These are phyloP conservation scores for Gossypium thurberi DNA, from an alignment of 345 rosid genomes.

Conservation along the genomic window DNA sequence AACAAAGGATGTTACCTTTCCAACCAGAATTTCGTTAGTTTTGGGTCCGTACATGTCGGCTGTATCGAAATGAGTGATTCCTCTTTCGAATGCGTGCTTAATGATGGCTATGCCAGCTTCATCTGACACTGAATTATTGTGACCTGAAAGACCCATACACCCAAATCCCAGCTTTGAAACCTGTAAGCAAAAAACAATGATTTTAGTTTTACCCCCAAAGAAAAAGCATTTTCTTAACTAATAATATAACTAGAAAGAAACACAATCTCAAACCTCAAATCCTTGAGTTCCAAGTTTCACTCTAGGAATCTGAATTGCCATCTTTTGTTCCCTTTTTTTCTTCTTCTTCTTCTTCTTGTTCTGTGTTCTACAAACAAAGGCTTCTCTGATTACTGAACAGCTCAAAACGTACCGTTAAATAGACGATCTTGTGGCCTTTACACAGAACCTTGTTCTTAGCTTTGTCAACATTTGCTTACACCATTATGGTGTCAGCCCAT, in stretches of 20 bases:
- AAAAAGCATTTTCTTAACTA: neutral
- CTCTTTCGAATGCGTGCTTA: neutral
- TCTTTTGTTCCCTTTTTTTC: neutral
- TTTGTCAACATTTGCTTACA: neutral
- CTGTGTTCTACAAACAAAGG: neutral
- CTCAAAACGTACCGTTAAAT: neutral
- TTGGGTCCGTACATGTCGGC: neutral
- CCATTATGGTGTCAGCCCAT: neutral
- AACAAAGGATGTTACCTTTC: neutral
- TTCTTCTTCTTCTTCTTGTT: neutral
- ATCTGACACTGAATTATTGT: neutral
- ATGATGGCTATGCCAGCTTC: neutral
- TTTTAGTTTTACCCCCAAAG: neutral
- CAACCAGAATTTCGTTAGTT: neutral
- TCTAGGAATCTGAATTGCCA: neutral
- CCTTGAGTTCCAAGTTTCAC: conserved; percentile 12
- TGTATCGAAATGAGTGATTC: neutral
- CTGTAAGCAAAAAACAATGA: neutral
- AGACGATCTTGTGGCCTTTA: neutral
- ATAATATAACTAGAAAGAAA: neutral
- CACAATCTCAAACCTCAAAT: neutral
- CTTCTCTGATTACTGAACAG: neutral
- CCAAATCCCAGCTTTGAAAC: neutral
- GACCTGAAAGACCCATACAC: neutral
- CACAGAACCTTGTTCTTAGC: neutral